A percentile compares a stretch with the other conserved stretches of the same genome.
Conservation (phyloP, 495 filamentous ascomycete species). For the Aspergillus steynii region DNA sequence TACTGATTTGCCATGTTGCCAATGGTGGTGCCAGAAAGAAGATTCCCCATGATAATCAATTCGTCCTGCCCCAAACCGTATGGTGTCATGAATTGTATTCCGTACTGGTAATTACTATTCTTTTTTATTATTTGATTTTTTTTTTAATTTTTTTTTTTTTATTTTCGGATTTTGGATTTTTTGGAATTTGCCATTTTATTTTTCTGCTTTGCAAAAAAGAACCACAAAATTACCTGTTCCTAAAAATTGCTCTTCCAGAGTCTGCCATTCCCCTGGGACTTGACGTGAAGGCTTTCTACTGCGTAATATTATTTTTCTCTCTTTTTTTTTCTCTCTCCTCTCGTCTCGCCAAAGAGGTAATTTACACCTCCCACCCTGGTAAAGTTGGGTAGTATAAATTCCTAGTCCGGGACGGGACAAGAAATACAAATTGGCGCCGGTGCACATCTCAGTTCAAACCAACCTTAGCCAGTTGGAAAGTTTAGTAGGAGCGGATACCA, state of each 20-base stretch:
- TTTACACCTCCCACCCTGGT: not conserved
- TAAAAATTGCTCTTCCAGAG: not conserved
- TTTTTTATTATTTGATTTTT: constrained; percentile 2
- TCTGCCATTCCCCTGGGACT: not conserved
- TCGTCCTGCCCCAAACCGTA: constrained; percentile 2
- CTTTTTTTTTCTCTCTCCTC: not conserved
- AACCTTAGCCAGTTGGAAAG: constrained; percentile 8
- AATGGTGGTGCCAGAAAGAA: constrained; percentile 10
- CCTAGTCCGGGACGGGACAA: constrained; percentile 16
- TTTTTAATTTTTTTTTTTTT: constrained; percentile 2
- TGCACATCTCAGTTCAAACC: constrained; percentile 21
- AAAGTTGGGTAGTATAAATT: constrained; percentile 2
- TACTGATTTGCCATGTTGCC: constrained; percentile 2
- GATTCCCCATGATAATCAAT: constrained; percentile 12
- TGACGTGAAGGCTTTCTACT: not conserved
- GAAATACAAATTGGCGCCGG: constrained; percentile 18
- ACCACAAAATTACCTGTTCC: not conserved
- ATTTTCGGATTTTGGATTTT: not conserved
- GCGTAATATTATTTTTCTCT: too few relatives aligned
- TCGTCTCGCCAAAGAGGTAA: not conserved
- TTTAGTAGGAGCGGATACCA: not conserved
- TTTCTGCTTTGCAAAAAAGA: not conserved
- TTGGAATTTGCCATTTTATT: not conserved
- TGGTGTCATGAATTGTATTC: constrained; percentile 5
- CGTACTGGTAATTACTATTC: not conserved